Evolutionary conservation across 139 green algal species (phyloP).

Genomic region (Coccomyxa sp.): DNA sequence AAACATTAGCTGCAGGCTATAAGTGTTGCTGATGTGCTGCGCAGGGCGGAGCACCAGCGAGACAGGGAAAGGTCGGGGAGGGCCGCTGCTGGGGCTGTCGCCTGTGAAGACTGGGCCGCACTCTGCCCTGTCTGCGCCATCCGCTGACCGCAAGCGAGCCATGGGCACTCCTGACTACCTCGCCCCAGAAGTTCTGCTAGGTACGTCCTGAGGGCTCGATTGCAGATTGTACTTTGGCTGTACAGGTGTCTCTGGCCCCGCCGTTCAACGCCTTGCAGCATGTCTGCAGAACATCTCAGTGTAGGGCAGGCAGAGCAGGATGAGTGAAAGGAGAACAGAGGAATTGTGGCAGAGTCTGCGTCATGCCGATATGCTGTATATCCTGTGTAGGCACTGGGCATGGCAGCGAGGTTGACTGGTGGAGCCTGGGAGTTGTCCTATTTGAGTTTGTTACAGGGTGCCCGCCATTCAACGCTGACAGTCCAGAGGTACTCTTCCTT

Average conservation of each 20-base stretch:
- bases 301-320: too few species aligned
- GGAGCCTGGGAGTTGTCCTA: constrained; percentile 82
- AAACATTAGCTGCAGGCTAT: too few species aligned
- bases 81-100: not conserved
- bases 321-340: too few species aligned
- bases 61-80: not conserved
- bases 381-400: constrained; percentile 47
- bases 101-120: not conserved
- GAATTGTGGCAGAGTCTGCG: too few species aligned
- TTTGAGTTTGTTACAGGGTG: constrained; percentile 80
- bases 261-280: too few species aligned
- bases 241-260: too few species aligned
- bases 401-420: constrained; percentile 87
- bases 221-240: too few species aligned
- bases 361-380: too few species aligned
- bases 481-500: constrained; percentile 71
- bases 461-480: constrained; percentile 86
- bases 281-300: too few species aligned
- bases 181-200: constrained; percentile 85
- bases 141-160: constrained; percentile 2
- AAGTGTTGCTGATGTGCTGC: too few species aligned
- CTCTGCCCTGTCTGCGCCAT: not conserved
- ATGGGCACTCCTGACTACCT: constrained; percentile 95
- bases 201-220: too few species aligned
- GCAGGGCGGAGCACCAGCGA: too few species aligned